Base-by-base conservation (phyloP, 2,329 filamentous ascomycete genomes). In the Shiraia sp. region DNA sequence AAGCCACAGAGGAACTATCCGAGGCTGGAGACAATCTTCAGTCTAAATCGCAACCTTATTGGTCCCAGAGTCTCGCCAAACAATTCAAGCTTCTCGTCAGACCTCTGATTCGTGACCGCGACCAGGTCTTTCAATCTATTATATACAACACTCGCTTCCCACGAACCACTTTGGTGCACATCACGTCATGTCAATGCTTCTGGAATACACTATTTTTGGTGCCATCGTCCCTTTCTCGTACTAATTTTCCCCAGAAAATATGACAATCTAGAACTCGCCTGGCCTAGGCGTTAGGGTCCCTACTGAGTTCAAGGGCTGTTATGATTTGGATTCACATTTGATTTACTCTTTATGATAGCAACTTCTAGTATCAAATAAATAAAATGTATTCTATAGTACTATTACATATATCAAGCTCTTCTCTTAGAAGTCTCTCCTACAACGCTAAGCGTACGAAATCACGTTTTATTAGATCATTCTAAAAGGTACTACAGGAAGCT, bases 101-200 rank as follows among this genome's bases (percentile, higher is more conserved):
- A 42, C 38, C 26, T 52, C 40, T 29, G 40, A 39, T 47, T 46
- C 47, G 46, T 40, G 59, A 61, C 59, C 59, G 60, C 57, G 59
- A 57, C 59, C 57, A 40, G 43, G 52, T 51, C 59, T 55, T 51
- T 32, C 56, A 65, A 65, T 65, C 32, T 65, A 64, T 56, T 56
- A 57, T 63, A 65, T 64, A 63, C 42, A 54, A 55, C 34, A 17
- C 32, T 40, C 44, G 44, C 45, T 50, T 49, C 40, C 49, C 40
- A 42, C 30, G 19, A 48, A 32, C 34, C 29, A 35, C 24, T 33
- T 30, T 17, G 42, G 37, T 45, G 47, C 40, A 35, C 38, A 49
- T 58, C 48, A 51, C 44, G 48, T 49, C 53, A 49, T 45, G 39
- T 23, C 13, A 29, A 36, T 34, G 36, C 39, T 42, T 22, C 23